phyloP scores from a whole-genome alignment of 2,329 filamentous ascomycete species.

The Penicillium brevicompactum region DNA sequence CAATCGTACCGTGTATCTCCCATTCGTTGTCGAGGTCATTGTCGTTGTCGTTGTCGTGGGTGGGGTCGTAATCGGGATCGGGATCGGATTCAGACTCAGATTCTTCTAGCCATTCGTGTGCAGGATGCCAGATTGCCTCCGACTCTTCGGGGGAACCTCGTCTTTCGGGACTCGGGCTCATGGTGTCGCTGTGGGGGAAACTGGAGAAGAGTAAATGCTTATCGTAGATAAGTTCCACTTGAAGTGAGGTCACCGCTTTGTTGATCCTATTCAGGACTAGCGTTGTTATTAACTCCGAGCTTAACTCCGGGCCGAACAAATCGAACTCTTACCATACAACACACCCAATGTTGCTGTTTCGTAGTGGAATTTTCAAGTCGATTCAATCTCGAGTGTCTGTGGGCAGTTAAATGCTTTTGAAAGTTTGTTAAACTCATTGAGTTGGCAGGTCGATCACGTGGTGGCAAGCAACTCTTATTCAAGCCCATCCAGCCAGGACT shows the following conservation, averaged over 20 bases:
- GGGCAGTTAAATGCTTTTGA: too few species aligned
- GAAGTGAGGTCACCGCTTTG: not conserved
- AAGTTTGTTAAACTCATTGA: too few species aligned
- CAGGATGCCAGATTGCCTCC: slow-evolving; percentile 36
- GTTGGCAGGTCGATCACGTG: too few species aligned
- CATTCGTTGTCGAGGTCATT: not conserved
- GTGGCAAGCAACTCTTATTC: too few species aligned
- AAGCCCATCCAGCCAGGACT: too few species aligned
- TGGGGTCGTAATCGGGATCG: slow-evolving; percentile 22
- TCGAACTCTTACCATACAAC: too few species aligned
- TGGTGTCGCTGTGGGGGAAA: slow-evolving; percentile 14
- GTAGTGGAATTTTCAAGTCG: too few species aligned
- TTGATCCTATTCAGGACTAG: too few species aligned
- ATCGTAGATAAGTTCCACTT: slow-evolving; percentile 4
- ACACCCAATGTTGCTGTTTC: too few species aligned
- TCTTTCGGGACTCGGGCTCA: slow-evolving; percentile 28
- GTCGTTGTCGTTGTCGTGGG: slow-evolving; percentile 8
- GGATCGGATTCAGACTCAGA: slow-evolving; percentile 24
- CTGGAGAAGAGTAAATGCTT: slow-evolving; percentile 3
- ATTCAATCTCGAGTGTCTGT: too few species aligned
- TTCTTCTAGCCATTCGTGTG: slow-evolving; percentile 43
- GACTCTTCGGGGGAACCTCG: slow-evolving; percentile 26
- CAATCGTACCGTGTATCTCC: slow-evolving; percentile 15
- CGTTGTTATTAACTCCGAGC: not conserved
- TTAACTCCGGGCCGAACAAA: not conserved